Base-by-base conservation (phyloP, 1,284 basidiomycete species). In the Naganishia cerealis region DNA sequence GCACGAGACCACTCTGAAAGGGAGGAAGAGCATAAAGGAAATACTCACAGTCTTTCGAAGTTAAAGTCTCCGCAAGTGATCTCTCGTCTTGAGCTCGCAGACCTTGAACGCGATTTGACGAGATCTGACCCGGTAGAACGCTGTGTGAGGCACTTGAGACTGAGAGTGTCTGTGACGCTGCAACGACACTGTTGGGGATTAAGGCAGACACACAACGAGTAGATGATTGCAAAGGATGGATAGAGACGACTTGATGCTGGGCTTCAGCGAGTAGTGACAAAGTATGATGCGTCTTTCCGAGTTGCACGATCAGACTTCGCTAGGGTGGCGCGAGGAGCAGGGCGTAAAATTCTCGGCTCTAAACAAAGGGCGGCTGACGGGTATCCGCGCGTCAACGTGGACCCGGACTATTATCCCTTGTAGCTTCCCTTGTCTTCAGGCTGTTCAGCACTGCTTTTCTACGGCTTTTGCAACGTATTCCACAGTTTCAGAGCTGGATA, bases 301-400 rank as follows among this genome's bases (percentile, higher is more conserved):
- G 7, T 8, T 29, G 36, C 24, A n/a, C 26, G 43, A 24, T 50
- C 48, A 53, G 58, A 33, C 43, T 24, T 61, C 58, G 43, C 18
- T 48, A 13, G 43, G 26, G 24, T 6, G 57, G 57, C 18, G 57
- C 39, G 57, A 36, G 42, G 15, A 26, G 57, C 26, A 21, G 26
- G 26, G 42, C 46, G 43, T 48, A 54, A 53, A 63, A 63, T 63
- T 63, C 50, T 63, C 61, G 61, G 59, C 59, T 53, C 29, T 24
- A 42, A 40, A 53, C 48, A 53, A 62, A 53, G 59, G 59, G 59
- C 50, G 39, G 24, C 26, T 43, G 57, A n/a, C 29, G 9, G 9
- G 21, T n/a, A 33, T 18, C 39, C 18, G 33, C n/a, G 33, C 38
- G 58, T 50, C 61, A 53, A 62, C 59, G 59, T 62, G 59, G 59